These are phyloP conservation scores for Tulasnella sp. DNA, from an alignment of 768 basidiomycete genomes.

Conservation along the genomic window DNA sequence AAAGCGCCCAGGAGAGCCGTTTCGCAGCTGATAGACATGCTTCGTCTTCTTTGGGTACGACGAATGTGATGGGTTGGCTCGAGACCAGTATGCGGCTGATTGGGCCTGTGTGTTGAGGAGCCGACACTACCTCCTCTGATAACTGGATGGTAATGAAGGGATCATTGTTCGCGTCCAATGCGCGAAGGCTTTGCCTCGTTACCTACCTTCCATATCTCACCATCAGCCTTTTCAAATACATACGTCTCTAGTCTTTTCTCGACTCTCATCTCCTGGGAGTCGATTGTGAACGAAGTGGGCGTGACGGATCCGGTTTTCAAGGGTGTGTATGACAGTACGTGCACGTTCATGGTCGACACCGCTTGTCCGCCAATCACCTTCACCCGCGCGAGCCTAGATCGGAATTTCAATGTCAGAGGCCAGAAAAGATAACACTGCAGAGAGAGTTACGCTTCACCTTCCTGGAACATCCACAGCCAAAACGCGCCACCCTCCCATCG, in stretches of 20 bases:
- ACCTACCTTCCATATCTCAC: background rate
- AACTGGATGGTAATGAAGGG: background rate
- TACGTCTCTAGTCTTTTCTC: background rate
- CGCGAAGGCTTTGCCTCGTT: background rate
- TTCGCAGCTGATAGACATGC: background rate
- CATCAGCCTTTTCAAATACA: background rate
- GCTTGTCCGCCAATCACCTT: background rate
- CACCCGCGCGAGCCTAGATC: constrained; percentile 1
- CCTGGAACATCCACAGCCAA: background rate
- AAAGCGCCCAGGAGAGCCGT: constrained; percentile 8
- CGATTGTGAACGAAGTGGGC: background rate
- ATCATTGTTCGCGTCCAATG: background rate
- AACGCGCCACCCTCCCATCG: constrained; percentile 12
- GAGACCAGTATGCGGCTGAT: constrained; percentile 13
- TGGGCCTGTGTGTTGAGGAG: background rate
- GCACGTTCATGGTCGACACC: constrained; percentile 5
- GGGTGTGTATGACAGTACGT: background rate
- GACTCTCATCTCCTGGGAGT: background rate
- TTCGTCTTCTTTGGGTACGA: background rate
- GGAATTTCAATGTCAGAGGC: background rate
- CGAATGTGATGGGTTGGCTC: background rate
- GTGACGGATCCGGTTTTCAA: background rate
- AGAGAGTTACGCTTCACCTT: background rate
- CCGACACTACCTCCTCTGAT: background rate
- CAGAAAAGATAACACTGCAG: background rate